Evolutionary conservation across 805 yeast species (phyloP), one percentile per base, ranked within the genome.

Genomic region (Wickerhamomyces bovis): DNA sequence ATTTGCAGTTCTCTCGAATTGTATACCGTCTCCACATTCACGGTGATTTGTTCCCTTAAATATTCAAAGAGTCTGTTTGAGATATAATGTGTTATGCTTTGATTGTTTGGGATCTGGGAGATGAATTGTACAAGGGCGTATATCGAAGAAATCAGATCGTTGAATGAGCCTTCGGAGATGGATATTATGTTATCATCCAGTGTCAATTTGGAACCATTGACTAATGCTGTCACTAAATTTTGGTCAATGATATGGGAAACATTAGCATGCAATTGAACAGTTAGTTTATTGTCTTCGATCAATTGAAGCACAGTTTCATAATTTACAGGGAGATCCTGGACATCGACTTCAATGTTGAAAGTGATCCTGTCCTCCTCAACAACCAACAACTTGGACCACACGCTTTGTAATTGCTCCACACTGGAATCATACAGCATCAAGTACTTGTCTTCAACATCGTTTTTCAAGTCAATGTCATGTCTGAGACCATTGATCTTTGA

Each of bases 21-120:
- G 39, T 51, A 53, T 6, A 58, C 48, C 10, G 35, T 26, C 19
- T 51, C 57, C 12, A 60, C 48, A 25, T 55, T 42, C 3, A 35
- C 46, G 1, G 56, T 52, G 8, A 60, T 47, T 12, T 53, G n/a
- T 19, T 45, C 44, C 33, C 54, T 56, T 30, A 60, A 39, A 48
- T 53, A 53, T 31, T 57, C 57, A 30, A 50, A 54, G 6, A 58
- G 42, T 9, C 57, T 43, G 8, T 54, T 51, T 1, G 57, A 47
- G 4, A 57, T 54, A 26, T 60, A 60, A 21, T 48, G 53, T 18
- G 51, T 48, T 16, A 60, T 51, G 38, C 45, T 44, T 1, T 39
- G 7, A 12, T 39, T 44, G 2, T 44, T 23, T 8, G 61, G 58
- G 20, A 57, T 47, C 20, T 51, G 43, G 6, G 49, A 46, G 4